Evolutionary conservation across 202 grass and related monocot species (phyloP), one percentile per base, ranked within the genome.

Genomic region (Thinopyrum obtusiflorum): DNA sequence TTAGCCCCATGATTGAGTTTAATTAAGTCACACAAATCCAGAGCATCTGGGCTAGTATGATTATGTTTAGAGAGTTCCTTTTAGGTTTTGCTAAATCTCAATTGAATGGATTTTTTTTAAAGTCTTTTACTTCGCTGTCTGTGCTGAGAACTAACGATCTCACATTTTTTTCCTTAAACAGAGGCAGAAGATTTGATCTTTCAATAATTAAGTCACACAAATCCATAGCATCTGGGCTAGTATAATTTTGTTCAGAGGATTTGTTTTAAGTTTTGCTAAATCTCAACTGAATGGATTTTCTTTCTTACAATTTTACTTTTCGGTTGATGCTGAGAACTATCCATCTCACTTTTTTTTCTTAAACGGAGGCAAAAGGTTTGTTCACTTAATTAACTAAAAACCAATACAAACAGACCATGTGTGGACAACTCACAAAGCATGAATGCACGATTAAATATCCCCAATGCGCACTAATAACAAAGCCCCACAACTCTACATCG

Each of bases 141-240:
- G 3, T 55, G 51, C 6, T 55, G 17, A 55, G 6, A 55, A 55
- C 6, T 55, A 55, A 8, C 6, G 6, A 20, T 20, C 51, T 55
- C 51, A 53, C 49, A 51, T 51, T 46, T 46, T 46, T 46, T 51
- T 17, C 17, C 17, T 53, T 53, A 4, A 53, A 53, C 6, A 55
- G 51, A 55, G 51, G 51, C 51, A 55, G 2, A 55, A 55, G 17
- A 20, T 7, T 20, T 53, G 17, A 14, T 4, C 12, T 55, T 55
- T 55, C 2, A 55, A 3, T 53, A 55, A 53, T 53, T 20, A 53
- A 53, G 13, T 66, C n/a, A 17, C 15, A 21, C 35, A 46, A 60
- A 80, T 79, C 27, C 14, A 72, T 15, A 24, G 84, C 68, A 83
- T 68, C 24, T 76, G 72, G 14, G 44, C 44, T 20, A 75, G 3